phyloP scores from a whole-genome alignment of 1,284 basidiomycete genomes.

The Rhodotorula sp. region DNA sequence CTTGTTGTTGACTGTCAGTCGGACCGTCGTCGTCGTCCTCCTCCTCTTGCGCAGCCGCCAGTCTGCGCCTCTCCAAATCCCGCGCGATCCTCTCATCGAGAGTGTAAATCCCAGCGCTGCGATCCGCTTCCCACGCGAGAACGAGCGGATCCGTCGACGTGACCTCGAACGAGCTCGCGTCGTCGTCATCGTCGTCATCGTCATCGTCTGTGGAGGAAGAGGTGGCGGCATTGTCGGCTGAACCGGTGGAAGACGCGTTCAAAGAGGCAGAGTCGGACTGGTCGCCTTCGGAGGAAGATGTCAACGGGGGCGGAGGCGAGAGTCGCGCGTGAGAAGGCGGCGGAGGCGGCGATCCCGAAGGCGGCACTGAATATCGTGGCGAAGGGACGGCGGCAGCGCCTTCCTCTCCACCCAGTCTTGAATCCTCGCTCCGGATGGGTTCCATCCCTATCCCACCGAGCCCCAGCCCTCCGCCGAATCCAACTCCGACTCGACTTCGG shows the following conservation, averaged over 20 bases:
- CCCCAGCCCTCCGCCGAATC: too few relatives aligned
- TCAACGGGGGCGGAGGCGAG: not conserved
- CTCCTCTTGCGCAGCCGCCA: not conserved
- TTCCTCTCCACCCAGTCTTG: too few relatives aligned
- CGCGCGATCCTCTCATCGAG: constrained; percentile 35
- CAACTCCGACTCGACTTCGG: too few relatives aligned
- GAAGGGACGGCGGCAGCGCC: too few relatives aligned
- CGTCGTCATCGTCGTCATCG: not conserved
- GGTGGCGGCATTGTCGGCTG: too few relatives aligned
- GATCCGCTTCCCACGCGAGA: constrained; percentile 39
- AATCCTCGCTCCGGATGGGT: not conserved
- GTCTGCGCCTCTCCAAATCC: constrained; percentile 31
- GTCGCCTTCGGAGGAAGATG: not conserved
- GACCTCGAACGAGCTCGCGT: not conserved
- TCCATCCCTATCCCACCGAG: not conserved
- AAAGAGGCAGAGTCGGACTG: not conserved
- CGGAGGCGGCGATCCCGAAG: not conserved
- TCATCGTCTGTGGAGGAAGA: too few relatives aligned
- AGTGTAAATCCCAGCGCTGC: constrained; percentile 20
- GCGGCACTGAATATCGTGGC: constrained; percentile 1
- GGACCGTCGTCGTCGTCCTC: not conserved
- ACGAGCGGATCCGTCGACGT: constrained; percentile 29
- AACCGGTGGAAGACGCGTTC: not conserved
- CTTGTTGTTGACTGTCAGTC: not conserved
- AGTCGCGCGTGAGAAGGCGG: not conserved